A percentile compares a stretch with the other conserved stretches of the same genome.
Evolutionary conservation across 371 early-diverging fungal species (phyloP).

Genomic region (Funneliformis caledonium): DNA sequence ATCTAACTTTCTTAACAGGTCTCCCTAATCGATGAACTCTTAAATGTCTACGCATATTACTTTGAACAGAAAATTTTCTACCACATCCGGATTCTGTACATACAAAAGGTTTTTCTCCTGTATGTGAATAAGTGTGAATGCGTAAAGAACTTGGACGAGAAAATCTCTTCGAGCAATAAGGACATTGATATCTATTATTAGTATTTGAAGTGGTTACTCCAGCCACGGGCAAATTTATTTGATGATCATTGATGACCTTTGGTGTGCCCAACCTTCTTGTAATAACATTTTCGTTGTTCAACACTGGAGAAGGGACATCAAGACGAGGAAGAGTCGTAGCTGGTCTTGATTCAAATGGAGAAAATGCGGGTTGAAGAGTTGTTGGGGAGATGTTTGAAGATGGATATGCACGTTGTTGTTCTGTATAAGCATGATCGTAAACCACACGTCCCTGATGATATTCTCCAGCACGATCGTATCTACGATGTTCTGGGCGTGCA

Average conservation of each 20-base stretch:
- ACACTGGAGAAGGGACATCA: background rate
- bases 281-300: background rate
- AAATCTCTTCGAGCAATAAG: conserved; percentile 70
- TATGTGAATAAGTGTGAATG: conserved; percentile 51
- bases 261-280: background rate
- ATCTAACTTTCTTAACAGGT: conserved; percentile 38
- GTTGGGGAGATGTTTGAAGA: background rate
- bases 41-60: conserved; percentile 42
- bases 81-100: conserved; percentile 50
- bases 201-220: conserved; percentile 1
- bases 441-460: background rate
- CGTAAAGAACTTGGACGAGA: conserved; percentile 66
- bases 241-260: background rate
- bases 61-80: conserved; percentile 46
- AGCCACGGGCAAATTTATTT: background rate
- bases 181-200: conserved; percentile 63
- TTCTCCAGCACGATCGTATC: background rate
- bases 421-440: background rate
- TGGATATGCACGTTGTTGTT: background rate
- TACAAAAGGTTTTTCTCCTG: conserved; percentile 52
- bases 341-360: background rate
- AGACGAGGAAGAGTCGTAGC: background rate
- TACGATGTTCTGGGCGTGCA: background rate
- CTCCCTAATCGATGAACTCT: conserved; percentile 42
- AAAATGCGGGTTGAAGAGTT: background rate